A percentile compares a stretch with the other conserved stretches of the same genome.
These are phyloP conservation scores for Lipomyces kockii DNA, from an alignment of 805 yeast species.

Conservation along the genomic window DNA sequence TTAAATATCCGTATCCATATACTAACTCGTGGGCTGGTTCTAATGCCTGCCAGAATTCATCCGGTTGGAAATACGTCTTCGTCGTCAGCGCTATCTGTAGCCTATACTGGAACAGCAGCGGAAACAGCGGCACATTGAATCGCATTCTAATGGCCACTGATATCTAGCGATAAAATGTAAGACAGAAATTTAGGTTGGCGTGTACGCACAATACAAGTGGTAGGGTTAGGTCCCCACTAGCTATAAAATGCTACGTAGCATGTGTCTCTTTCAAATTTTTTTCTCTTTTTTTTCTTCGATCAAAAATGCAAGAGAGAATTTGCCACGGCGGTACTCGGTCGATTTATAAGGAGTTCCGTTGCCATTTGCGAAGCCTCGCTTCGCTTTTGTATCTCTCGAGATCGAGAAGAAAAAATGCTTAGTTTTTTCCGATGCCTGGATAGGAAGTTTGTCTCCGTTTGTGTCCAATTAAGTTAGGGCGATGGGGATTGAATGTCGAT, in stretches of 20 bases:
- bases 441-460: slow-evolving; percentile 36
- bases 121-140: slow-evolving; percentile 1
- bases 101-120: slow-evolving; percentile 49
- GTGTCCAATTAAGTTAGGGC: slow-evolving; percentile 36
- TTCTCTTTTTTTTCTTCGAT: slow-evolving; percentile 25
- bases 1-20: slow-evolving; percentile 77
- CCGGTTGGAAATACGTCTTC: slow-evolving; percentile 89
- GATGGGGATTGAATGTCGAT: slow-evolving; percentile 38
- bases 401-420: slow-evolving; percentile 13
- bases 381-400: slow-evolving; percentile 26
- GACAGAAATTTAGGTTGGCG: too few species aligned
- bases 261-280: slow-evolving; percentile 1
- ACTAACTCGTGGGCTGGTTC: slow-evolving; percentile 86
- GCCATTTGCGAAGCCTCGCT: slow-evolving; percentile 25
- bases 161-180: not conserved
- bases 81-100: slow-evolving; percentile 65
- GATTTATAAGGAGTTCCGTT: slow-evolving; percentile 28
- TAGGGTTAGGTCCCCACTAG: slow-evolving; percentile 1
- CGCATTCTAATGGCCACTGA: not conserved
- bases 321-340: slow-evolving; percentile 36
- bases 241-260: not conserved
- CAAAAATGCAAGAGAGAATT: slow-evolving; percentile 36
- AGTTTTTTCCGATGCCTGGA: slow-evolving; percentile 24
- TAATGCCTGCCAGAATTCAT: slow-evolving; percentile 89
- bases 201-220: not conserved